Evolutionary conservation across 306 rosid species (phyloP).

Genomic region (Sphenostylis stenocarpa): DNA sequence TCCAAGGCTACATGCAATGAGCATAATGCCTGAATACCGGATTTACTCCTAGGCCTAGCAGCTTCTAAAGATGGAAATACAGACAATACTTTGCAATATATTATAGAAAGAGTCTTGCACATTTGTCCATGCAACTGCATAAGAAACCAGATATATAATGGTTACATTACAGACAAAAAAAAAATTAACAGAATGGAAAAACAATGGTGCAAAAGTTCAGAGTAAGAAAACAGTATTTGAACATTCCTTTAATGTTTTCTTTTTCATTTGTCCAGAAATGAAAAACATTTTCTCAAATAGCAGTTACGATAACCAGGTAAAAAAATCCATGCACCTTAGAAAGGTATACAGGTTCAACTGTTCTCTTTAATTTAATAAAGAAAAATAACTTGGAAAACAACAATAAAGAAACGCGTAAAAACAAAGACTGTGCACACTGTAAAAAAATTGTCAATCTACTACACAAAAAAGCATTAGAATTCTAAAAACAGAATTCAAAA

Average conservation of each 20-base stretch:
- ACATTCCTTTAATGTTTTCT: background rate
- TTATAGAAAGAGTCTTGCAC: conserved; percentile 85
- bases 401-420: too few species aligned
- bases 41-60: conserved; percentile 92
- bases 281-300: conserved; percentile 22
- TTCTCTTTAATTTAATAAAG: background rate
- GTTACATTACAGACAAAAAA: conserved; percentile 14
- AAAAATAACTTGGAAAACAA: background rate
- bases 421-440: conserved; percentile 6
- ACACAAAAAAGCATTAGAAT: conserved; percentile 2
- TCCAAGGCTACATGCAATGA: conserved; percentile 91
- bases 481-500: conserved; percentile 17
- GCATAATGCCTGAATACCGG: conserved; percentile 95
- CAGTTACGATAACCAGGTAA: background rate
- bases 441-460: conserved; percentile 3
- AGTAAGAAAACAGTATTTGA: background rate
- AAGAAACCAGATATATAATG: conserved; percentile 27
- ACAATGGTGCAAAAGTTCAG: background rate
- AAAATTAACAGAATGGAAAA: background rate
- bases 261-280: conserved; percentile 7
- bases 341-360: background rate
- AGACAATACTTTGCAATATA: conserved; percentile 74
- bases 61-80: conserved; percentile 95
- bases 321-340: background rate
- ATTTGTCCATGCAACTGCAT: conserved; percentile 87